Evolutionary conservation across 306 rosid genomes (phyloP).

Genomic region (Crataegus laevigata): DNA sequence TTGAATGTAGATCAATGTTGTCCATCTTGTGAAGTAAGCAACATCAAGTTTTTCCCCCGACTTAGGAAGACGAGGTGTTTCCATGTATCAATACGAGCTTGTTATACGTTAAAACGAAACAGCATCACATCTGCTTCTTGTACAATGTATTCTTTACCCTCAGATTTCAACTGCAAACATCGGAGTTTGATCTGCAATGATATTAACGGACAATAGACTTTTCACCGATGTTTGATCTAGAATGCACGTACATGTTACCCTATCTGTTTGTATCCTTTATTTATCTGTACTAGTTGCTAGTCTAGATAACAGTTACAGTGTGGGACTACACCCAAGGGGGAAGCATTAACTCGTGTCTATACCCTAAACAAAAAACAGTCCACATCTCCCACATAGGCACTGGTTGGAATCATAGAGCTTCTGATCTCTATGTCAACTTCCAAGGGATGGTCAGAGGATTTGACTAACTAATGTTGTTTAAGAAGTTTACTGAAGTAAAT

Average conservation of each 20-base stretch:
- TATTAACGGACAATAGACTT: background rate
- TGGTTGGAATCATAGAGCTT: background rate
- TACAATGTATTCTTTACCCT: slow-evolving; percentile 91
- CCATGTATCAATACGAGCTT: background rate
- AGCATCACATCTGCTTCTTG: slow-evolving; percentile 96
- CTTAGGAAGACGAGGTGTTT: background rate
- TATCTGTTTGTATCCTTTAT: no score
- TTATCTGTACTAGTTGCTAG: no score
- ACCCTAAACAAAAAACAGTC: background rate
- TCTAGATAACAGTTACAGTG: no score
- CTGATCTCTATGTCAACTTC: background rate
- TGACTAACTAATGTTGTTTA: background rate
- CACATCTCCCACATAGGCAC: background rate
- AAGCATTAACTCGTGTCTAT: background rate
- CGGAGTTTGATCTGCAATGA: background rate
- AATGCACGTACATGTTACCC: background rate
- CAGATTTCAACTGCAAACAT: slow-evolving; percentile 78
- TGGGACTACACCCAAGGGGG: no score
- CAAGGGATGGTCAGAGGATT: background rate
- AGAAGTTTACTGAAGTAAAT: background rate
- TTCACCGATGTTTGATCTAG: background rate
- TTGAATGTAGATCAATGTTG: background rate
- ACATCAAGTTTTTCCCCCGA: slow-evolving; percentile 6
- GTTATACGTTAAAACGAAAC: slow-evolving; percentile 84
- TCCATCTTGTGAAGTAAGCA: background rate